phyloP scores from a whole-genome alignment of 176 grass and related monocot genomes.

The Ensete ventricosum region DNA sequence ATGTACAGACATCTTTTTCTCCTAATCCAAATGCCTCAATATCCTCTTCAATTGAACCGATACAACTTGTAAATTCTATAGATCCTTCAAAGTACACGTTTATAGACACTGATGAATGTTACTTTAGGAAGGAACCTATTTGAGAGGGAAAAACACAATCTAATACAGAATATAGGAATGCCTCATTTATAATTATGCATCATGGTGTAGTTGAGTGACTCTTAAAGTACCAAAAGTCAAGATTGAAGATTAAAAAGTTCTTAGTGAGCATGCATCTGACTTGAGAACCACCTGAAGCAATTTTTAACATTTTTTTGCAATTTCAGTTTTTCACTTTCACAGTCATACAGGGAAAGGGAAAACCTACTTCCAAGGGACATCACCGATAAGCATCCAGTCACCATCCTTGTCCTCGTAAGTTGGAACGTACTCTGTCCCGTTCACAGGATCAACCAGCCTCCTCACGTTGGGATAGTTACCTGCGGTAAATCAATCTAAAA shows the following conservation, averaged over 20 bases:
- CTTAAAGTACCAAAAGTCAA: background rate
- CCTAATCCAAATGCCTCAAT: too few relatives aligned
- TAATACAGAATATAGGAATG: background rate
- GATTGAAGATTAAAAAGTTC: background rate
- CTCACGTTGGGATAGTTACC: slow-evolving; percentile 50
- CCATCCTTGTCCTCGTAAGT: slow-evolving; percentile 96
- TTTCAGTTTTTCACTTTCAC: background rate
- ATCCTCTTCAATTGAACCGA: too few relatives aligned
- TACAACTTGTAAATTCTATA: too few relatives aligned
- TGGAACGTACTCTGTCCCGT: slow-evolving; percentile 64
- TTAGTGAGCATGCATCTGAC: background rate
- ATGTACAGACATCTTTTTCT: too few relatives aligned
- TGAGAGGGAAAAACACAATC: background rate
- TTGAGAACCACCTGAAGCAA: background rate
- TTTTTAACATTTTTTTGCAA: background rate
- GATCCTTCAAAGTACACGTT: too few relatives aligned
- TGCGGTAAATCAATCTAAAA: slow-evolving; percentile 5
- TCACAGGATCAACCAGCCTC: slow-evolving; percentile 56
- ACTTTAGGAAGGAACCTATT: background rate
- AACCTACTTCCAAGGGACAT: slow-evolving; percentile 92
- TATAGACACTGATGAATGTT: background rate
- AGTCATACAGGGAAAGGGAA: background rate
- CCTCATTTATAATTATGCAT: background rate
- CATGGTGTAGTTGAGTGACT: background rate
- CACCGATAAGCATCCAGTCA: slow-evolving; percentile 96